These are phyloP conservation scores for Pouteria glomerata DNA, from an alignment of 148 eudicot genomes.

Conservation along the genomic window DNA sequence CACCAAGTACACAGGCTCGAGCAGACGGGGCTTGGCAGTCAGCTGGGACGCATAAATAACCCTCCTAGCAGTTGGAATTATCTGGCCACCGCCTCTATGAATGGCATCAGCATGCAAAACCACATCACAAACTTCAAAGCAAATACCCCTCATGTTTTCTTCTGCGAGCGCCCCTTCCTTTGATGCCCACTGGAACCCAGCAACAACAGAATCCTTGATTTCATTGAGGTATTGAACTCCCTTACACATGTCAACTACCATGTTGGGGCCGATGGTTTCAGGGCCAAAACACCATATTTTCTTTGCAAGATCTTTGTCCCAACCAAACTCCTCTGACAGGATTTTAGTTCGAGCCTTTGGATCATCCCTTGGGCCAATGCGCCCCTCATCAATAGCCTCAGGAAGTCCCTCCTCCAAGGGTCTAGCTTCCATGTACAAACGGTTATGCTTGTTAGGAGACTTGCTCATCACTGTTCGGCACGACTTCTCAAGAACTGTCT, in stretches of 20 bases:
- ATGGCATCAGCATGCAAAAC: conserved; percentile 72
- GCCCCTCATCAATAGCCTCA: conserved; percentile 67
- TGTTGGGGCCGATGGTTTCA: conserved; percentile 64
- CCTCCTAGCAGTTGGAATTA: conserved; percentile 67
- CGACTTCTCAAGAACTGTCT: conserved; percentile 60
- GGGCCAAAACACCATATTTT: conserved; percentile 73
- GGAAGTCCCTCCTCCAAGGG: conserved; percentile 64
- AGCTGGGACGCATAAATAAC: conserved; percentile 67
- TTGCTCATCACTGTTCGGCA: conserved; percentile 64
- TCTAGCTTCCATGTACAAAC: conserved; percentile 68
- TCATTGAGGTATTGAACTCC: too few species aligned
- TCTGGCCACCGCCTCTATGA: conserved; percentile 75
- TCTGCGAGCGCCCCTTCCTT: too few species aligned
- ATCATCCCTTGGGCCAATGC: conserved; percentile 63
- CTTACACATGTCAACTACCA: conserved; percentile 60
- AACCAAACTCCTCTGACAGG: conserved; percentile 57
- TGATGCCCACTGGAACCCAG: too few species aligned
- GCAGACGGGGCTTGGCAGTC: conserved; percentile 57
- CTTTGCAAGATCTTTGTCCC: conserved; percentile 80
- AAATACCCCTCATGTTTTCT: too few species aligned
- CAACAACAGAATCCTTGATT: too few species aligned
- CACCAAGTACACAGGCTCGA: conserved; percentile 65
- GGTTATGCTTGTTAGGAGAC: conserved; percentile 70
- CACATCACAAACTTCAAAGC: conserved; percentile 34
- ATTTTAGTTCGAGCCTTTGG: conserved; percentile 58